Evolutionary conservation across 1,284 basidiomycete species (phyloP).

Genomic region (Trichosporon coremiiforme): DNA sequence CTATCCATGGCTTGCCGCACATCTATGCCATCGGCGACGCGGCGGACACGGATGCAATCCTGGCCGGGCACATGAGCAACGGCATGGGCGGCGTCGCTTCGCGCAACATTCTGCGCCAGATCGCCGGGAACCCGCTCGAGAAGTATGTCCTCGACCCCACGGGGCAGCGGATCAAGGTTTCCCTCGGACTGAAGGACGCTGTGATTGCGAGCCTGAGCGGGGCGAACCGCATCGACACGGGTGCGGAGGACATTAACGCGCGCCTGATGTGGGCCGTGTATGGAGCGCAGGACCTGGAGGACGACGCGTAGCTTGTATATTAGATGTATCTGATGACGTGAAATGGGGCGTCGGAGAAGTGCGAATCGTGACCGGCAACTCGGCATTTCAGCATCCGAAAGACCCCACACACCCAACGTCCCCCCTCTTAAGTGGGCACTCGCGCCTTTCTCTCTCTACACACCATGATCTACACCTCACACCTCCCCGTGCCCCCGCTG

Average conservation of each 20-base stretch:
- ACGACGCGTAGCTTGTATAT: slow-evolving; percentile 20
- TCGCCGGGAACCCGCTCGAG: slow-evolving; percentile 57
- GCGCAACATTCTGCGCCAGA: slow-evolving; percentile 53
- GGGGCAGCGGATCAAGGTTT: slow-evolving; percentile 67
- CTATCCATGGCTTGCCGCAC: slow-evolving; percentile 30
- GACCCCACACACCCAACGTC: background rate
- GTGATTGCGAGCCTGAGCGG: slow-evolving; percentile 60
- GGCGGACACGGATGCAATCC: slow-evolving; percentile 57
- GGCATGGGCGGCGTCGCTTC: slow-evolving; percentile 59
- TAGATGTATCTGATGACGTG: background rate
- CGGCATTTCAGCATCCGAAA: background rate
- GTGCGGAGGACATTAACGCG: slow-evolving; percentile 60
- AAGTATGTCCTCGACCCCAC: slow-evolving; percentile 60
- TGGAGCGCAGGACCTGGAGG: slow-evolving; percentile 20
- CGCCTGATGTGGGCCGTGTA: slow-evolving; percentile 57
- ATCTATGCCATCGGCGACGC: slow-evolving; percentile 58
- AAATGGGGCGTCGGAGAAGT: slow-evolving; percentile 1
- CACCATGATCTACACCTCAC: slow-evolving; percentile 24
- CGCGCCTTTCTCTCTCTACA: background rate
- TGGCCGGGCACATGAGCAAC: slow-evolving; percentile 69
- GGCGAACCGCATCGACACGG: slow-evolving; percentile 59
- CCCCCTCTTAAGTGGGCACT: background rate
- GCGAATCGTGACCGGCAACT: background rate
- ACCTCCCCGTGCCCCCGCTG: slow-evolving; percentile 17
- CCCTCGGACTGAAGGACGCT: slow-evolving; percentile 62